phyloP scores from a whole-genome alignment of 176 grass and related monocot genomes.

The Paspalum notatum region DNA sequence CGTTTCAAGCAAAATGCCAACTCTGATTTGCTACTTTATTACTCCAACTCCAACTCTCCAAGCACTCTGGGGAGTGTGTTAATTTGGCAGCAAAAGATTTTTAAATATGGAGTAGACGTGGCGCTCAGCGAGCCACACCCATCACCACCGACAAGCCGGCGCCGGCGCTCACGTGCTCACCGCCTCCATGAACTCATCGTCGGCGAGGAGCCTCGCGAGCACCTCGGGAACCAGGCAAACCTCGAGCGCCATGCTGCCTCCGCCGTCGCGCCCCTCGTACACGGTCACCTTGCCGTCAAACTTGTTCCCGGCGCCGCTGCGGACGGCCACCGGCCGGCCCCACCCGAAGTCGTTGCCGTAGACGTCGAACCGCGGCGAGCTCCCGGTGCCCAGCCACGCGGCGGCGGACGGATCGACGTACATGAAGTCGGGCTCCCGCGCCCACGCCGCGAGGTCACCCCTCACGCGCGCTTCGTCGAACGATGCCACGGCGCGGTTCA shows the following conservation, averaged over 20 bases:
- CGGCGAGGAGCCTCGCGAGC: not conserved
- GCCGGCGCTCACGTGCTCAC: too few relatives aligned
- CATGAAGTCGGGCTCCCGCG: not conserved
- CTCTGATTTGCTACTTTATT: too few relatives aligned
- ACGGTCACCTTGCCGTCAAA: constrained; percentile 35
- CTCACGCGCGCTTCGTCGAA: constrained; percentile 1
- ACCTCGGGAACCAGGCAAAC: not conserved
- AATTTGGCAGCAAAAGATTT: too few relatives aligned
- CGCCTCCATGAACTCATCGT: not conserved
- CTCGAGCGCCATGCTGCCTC: not conserved
- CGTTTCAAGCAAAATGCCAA: too few relatives aligned
- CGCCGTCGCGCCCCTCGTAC: not conserved
- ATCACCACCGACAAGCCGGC: not conserved
- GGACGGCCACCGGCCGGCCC: constrained; percentile 36
- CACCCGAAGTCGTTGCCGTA: constrained; percentile 42
- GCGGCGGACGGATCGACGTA: not conserved
- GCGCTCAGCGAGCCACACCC: too few relatives aligned
- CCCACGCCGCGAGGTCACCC: not conserved
- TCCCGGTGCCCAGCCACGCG: not conserved
- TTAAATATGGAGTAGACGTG: too few relatives aligned
- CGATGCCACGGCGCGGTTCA: constrained; percentile 29
- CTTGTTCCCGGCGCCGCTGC: constrained; percentile 41
- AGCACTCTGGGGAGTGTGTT: too few relatives aligned
- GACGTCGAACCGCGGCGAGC: constrained; percentile 46
- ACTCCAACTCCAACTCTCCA: too few relatives aligned